phyloP scores from a whole-genome alignment of 371 early-diverging fungal genomes.

The Blakeslea trispora region DNA sequence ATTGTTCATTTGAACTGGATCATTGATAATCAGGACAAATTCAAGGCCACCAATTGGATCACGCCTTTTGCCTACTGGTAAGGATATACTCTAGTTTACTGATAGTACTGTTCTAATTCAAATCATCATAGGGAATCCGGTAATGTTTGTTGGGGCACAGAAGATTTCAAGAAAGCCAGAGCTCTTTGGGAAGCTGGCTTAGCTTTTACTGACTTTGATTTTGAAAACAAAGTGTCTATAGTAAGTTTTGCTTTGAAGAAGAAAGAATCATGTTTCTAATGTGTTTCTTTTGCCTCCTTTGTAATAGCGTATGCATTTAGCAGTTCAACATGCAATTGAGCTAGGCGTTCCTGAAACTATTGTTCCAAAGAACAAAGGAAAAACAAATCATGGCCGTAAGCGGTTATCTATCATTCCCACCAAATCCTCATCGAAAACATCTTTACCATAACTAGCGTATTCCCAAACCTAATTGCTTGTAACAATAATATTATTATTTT shows the following conservation, averaged over 20 bases:
- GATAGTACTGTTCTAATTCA: neutral
- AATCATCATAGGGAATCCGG: constrained; percentile 53
- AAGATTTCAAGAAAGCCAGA: constrained; percentile 48
- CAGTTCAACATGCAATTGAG: constrained; percentile 49
- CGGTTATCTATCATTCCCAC: constrained; percentile 35
- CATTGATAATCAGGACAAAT: constrained; percentile 53
- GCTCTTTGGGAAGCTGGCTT: constrained; percentile 56
- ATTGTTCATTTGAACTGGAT: constrained; percentile 62
- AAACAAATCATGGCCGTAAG: constrained; percentile 45
- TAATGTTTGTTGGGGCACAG: constrained; percentile 53
- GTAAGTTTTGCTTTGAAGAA: constrained; percentile 27
- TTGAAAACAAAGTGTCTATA: constrained; percentile 56
- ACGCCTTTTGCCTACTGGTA: constrained; percentile 66
- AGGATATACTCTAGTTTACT: neutral
- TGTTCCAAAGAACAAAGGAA: constrained; percentile 35
- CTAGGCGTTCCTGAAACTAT: constrained; percentile 40
- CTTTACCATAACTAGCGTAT: neutral
- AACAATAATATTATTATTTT: too few species aligned
- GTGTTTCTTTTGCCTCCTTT: neutral
- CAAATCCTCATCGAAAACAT: constrained; percentile 9
- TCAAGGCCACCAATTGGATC: constrained; percentile 57
- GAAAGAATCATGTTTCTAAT: neutral
- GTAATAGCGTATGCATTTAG: constrained; percentile 44
- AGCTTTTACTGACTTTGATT: constrained; percentile 50
- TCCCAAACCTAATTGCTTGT: too few species aligned